Conservation (phyloP, 495 filamentous ascomycete genomes). For the Aspergillus haitiensis region DNA sequence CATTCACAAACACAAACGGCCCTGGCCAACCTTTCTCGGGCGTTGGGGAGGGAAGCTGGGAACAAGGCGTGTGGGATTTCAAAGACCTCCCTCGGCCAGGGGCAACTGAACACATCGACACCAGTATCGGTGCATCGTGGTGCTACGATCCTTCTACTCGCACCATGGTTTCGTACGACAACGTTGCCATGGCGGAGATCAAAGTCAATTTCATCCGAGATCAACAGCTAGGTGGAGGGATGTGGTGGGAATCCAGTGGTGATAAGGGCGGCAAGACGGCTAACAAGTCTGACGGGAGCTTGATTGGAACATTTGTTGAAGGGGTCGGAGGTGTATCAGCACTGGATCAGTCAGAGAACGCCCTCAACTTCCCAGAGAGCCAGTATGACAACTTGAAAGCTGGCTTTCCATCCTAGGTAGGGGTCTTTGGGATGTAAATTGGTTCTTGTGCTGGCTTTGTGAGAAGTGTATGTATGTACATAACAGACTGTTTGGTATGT, state of each 20-base stretch:
- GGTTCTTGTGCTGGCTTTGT: too few species aligned
- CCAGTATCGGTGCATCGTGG: conserved; percentile 60
- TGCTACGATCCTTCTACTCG: conserved; percentile 61
- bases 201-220: conserved; percentile 69
- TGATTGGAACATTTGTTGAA: conserved; percentile 62
- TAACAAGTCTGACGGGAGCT: conserved; percentile 51
- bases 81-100: conserved; percentile 58
- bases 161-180: conserved; percentile 80
- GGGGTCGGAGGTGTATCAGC: conserved; percentile 44
- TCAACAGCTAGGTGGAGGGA: conserved; percentile 72
- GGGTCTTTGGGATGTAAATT: too few species aligned
- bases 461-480: too few species aligned
- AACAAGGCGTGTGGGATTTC: conserved; percentile 83
- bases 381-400: conserved; percentile 76
- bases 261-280: conserved; percentile 58
- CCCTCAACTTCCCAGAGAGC: conserved; percentile 66
- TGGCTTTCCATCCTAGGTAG: conserved; percentile 38
- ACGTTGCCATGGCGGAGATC: conserved; percentile 51
- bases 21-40: conserved; percentile 69
- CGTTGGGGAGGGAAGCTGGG: conserved; percentile 66
- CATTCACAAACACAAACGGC: conserved; percentile 73
- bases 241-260: conserved; percentile 93
- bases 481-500: too few species aligned
- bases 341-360: conserved; percentile 66
- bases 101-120: conserved; percentile 40